Evolutionary conservation across 257 asterid genomes (phyloP).

Genomic region (Solanum etuberosum): DNA sequence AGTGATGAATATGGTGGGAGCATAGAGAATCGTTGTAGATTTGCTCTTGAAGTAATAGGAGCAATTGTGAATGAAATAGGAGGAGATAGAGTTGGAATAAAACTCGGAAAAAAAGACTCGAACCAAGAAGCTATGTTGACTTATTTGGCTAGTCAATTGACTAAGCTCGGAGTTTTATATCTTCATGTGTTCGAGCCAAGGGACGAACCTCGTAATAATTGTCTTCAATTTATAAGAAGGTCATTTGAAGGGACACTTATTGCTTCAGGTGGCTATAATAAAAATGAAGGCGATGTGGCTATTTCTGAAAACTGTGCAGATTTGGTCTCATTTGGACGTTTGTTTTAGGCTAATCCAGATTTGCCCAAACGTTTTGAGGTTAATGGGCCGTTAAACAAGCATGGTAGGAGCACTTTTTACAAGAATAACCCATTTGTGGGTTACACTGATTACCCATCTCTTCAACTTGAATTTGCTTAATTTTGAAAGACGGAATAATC

Average conservation of each 20-base stretch:
- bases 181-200: conserved; percentile 40
- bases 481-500: not conserved
- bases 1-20: conserved; percentile 74
- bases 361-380: conserved; percentile 35
- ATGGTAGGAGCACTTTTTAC: conserved; percentile 48
- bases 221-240: conserved; percentile 6
- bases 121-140: conserved; percentile 50
- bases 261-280: not conserved
- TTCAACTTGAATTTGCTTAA: conserved; percentile 9
- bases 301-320: not conserved
- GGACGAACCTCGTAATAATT: not conserved
- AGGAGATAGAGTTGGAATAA: conserved; percentile 51
- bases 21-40: conserved; percentile 59
- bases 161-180: conserved; percentile 24
- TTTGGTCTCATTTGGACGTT: not conserved
- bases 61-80: conserved; percentile 19
- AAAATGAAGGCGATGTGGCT: not conserved
- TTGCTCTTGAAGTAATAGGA: conserved; percentile 22
- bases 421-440: conserved; percentile 51
- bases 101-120: conserved; percentile 25
- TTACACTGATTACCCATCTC: conserved; percentile 67
- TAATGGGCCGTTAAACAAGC: conserved; percentile 38
- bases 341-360: conserved; percentile 62
- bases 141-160: conserved; percentile 10
- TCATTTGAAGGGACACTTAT: conserved; percentile 49